Base-by-base conservation (phyloP, 176 grass and related monocot genomes). In the Aegilops longissima region DNA sequence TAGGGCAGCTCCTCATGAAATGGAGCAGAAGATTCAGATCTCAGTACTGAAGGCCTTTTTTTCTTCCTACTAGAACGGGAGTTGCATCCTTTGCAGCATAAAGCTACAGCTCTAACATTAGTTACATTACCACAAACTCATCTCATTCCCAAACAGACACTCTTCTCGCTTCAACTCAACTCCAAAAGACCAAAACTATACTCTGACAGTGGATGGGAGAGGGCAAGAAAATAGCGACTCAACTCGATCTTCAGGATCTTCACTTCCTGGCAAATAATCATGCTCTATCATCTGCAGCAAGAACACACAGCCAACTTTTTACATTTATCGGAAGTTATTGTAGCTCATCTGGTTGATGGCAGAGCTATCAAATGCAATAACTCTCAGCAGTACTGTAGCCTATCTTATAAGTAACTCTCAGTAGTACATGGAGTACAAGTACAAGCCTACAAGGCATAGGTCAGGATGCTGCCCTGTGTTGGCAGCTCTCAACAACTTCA, bases 11-110 rank as follows among this genome's bases (percentile, higher is more conserved):
- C 17, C 86, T 98, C n/a, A 16, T 83, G 13, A 96, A 94, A 65
- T 98, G 93, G 93, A 83, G 84, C 54, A 94, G 73, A 85, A 94
- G 70, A 44, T 92, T 98, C 87, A 96, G 77, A 90, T 61, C 86
- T 73, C 70, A 71, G 66, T 69, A 58, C 17, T 89, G 42, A 82
- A 36, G 4, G 10, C 4, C 31, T 18, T 39, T 70, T 70, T 73
- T 70, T 2, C 49, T 52, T 17, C 13, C 14, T 34, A 5, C 47
- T 24, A 13, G 38, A 54, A 27, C 31, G 38, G 16, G 20, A 78
- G 33, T 16, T 78, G 20, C 38, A 30, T 1, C 31, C 17, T 56
- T 6, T 7, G 52, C 52, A 52, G 1, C 49, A 52, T 52, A 16
- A 52, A 52, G 49, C 13, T 56, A 56, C 52, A 6, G 17, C 17